Percentiles rank a stretch among this genome's conserved stretches.
These are phyloP conservation scores for Vaccinium corymbosum DNA, from an alignment of 148 eudicot genomes.

Conservation along the genomic window DNA sequence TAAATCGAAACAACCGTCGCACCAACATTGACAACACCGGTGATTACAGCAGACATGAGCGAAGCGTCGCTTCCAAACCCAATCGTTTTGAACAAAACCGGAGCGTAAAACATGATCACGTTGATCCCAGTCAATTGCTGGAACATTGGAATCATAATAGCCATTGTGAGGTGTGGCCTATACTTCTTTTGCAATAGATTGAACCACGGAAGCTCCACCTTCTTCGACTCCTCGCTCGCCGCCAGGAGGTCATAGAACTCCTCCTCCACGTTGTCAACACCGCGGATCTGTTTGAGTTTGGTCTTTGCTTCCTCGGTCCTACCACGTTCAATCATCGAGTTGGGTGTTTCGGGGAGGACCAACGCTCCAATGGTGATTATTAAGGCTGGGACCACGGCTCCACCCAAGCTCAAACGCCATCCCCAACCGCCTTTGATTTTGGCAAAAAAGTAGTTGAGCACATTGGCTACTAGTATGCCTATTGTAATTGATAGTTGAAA, in stretches of 20 bases:
- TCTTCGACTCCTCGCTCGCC: constrained; percentile 27
- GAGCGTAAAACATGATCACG: constrained; percentile 43
- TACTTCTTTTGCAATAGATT: constrained; percentile 31
- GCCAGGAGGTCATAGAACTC: constrained; percentile 33
- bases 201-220: constrained; percentile 26
- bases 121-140: constrained; percentile 49
- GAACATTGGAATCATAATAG: constrained; percentile 35
- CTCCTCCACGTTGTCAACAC: constrained; percentile 24
- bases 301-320: constrained; percentile 18
- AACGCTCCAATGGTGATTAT: constrained; percentile 30
- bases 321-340: constrained; percentile 31
- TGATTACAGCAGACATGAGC: constrained; percentile 34
- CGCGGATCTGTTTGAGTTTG: constrained; percentile 29
- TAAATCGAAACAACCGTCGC: constrained; percentile 29
- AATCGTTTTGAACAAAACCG: constrained; percentile 36
- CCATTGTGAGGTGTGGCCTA: constrained; percentile 39
- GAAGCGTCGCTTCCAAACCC: constrained; percentile 33
- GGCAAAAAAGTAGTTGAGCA: constrained; percentile 36
- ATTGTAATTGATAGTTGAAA: constrained; percentile 36
- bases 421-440: constrained; percentile 38
- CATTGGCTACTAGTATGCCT: constrained; percentile 31
- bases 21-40: constrained; percentile 26
- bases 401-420: constrained; percentile 41
- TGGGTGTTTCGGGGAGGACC: constrained; percentile 50
- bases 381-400: constrained; percentile 43